Base-by-base conservation (phyloP, 768 basidiomycete genomes). In the Clitopilus hobsonii region DNA sequence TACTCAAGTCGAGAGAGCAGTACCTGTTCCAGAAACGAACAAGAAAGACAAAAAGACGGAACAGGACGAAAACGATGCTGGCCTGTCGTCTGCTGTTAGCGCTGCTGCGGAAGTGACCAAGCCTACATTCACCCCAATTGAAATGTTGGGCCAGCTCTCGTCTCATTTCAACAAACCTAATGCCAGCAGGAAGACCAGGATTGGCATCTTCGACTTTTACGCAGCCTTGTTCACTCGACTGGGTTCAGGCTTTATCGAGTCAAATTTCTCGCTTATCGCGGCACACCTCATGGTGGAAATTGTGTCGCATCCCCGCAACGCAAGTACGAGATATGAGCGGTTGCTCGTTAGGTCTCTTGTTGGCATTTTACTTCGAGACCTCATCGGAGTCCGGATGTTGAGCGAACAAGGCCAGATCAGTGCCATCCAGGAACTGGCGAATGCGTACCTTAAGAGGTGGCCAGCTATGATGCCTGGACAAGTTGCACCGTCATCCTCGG, bases 321-420 rank as follows among this genome's bases (percentile, higher is more conserved):
- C 73, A 5, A 63, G 70, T 10, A 79, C 83, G 6, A 78, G 88
- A 58, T 88, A 92, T 64, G 97, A 98, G 27, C 77, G 77, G 1
- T 67, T 98, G 1, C 73, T 89, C 7, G 75, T 87, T 2, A 77
- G 93, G 27, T 85, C 84, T 26, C 72, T 91, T 14, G 86, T 94
- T 24, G 86, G 84, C 2, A 79, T 93, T 27, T 62, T 98, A 10
- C 70, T 98, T 25, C 77, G 94, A 51, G 92, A 97, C 61, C 78
- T 98, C 24, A 84, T 99, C 41, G 93, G 91, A 1, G 84, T 89
- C 1, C 75, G 95, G 56, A 87, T 97, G 80, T 71, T 98, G 59
- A 89, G 89, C 56, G 96, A 99, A 64, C 91, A 94, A 65, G 95
- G 89, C 0, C 96, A 98, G 69, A 95, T 98, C 47, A 75, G 77